A percentile compares a stretch with the other conserved stretches of the same genome.
Conservation (phyloP, 257 asterid genomes). For the Solanum tarijense region DNA sequence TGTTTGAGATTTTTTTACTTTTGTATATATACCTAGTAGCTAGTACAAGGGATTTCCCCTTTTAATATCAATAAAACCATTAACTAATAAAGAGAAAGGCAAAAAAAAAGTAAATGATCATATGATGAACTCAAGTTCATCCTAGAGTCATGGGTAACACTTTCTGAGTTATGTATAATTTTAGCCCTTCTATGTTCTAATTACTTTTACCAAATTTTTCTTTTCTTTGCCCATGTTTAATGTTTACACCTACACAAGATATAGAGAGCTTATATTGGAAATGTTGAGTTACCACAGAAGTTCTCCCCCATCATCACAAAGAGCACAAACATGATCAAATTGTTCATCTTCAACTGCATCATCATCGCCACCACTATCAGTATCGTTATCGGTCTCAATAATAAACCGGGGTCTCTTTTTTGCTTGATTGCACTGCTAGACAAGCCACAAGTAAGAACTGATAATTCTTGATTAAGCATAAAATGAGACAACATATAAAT, state of each 20-base stretch:
- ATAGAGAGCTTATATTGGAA: background rate
- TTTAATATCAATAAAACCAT: background rate
- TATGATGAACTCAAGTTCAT: background rate
- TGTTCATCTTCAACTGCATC: conserved; percentile 21
- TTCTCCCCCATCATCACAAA: conserved; percentile 71
- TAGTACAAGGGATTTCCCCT: background rate
- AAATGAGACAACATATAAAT: background rate
- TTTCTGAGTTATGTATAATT: background rate
- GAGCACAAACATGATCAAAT: conserved; percentile 48
- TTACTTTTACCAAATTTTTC: background rate
- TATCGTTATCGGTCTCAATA: conserved; percentile 12
- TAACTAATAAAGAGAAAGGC: background rate
- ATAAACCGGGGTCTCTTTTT: conserved; percentile 24
- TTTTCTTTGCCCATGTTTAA: background rate
- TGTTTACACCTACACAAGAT: background rate
- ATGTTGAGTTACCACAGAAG: conserved; percentile 37
- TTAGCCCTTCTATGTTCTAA: background rate
- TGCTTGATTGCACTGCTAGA: conserved; percentile 1
- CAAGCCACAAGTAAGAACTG: background rate
- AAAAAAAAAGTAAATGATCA: background rate
- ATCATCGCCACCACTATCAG: conserved; percentile 12
- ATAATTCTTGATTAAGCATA: background rate
- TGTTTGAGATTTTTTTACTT: background rate
- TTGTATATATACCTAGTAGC: background rate
- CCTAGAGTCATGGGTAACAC: background rate